Percentiles rank a stretch among this genome's conserved stretches.
phyloP scores from a whole-genome alignment of 768 basidiomycete genomes.

The Chalciporus chontae region DNA sequence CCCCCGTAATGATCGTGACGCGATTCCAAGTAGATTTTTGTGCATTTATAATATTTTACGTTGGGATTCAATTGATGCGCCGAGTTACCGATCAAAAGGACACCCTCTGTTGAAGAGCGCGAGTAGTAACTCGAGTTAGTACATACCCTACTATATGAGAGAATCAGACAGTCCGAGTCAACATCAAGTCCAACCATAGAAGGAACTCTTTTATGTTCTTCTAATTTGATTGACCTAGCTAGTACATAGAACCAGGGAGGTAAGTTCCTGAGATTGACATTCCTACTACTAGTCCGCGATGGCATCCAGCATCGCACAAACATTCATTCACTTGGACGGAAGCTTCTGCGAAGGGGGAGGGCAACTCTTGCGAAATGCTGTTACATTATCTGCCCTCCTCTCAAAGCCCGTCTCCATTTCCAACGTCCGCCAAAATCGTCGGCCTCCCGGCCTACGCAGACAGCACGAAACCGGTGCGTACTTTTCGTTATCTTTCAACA shows the following conservation, averaged over 20 bases:
- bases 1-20: conserved; percentile 9
- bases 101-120: too few species aligned
- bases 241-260: too few species aligned
- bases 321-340: conserved; percentile 37
- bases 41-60: conserved; percentile 6
- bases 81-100: too few species aligned
- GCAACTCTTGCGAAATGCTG: conserved; percentile 67
- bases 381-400: conserved; percentile 63
- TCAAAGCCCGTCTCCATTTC: conserved; percentile 55
- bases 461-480: conserved; percentile 66
- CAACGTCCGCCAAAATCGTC: conserved; percentile 57
- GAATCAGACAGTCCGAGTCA: too few species aligned
- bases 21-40: conserved; percentile 1
- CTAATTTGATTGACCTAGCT: too few species aligned
- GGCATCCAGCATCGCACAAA: conserved; percentile 10
- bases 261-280: too few species aligned
- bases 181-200: too few species aligned
- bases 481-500: neutral
- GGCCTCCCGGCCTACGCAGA: conserved; percentile 61
- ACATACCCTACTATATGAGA: too few species aligned
- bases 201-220: too few species aligned
- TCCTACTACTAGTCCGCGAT: conserved; percentile 2
- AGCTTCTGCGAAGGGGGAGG: conserved; percentile 57
- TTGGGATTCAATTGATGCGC: neutral
- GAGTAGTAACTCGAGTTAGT: too few species aligned